Base-by-base conservation (phyloP, 768 basidiomycete genomes). In the Amanita polypyramis region DNA sequence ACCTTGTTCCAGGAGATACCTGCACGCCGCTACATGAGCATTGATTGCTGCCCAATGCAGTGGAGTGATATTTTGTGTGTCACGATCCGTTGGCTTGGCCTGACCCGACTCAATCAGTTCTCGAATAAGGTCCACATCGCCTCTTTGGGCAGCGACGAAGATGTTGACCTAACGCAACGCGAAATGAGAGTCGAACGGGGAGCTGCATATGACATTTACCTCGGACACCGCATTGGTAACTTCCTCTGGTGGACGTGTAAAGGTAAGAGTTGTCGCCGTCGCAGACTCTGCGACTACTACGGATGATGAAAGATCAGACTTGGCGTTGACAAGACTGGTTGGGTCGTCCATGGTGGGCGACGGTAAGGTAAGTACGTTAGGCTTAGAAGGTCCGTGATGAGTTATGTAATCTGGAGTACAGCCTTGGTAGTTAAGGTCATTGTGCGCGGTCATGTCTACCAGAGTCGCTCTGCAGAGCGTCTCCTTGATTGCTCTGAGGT, bases 21-120 rank as follows among this genome's bases (percentile, higher is more conserved):
- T 77, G 64, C 92, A 96, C 20, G 86, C 82, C 1, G 80, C 73
- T n/a, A 95, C 70, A 59, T 97, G 92, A 2, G 92, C 93, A 57
- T 97, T 97, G 60, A 98, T 97, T 1, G 94, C 85, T 6, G 96
- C 94, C 96, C 96, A 99, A 60, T 99, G 96, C 1, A 99, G 76
- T 1, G 96, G 85, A 0, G 94, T 95, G 52, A 97, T 89, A 56
- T 94, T 92, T 62, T 95, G 86, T 23, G 76, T 74, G 65, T 98
- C 95, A 41, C 85, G 72, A 64, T 90, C 89, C 11, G 81, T 81
- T 15, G 82, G 85, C 5, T 66, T 72, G 15, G 84, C 84, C 51
- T 72, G 69, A 3, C 85, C 85, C 1, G 80, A 83, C 55, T 82
- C 77, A 34, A 93, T 70, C 49, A 93, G 75, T 43, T 76, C 63